Conservation (phyloP, 163 green algal genomes). For the Chloroidium sp. region DNA sequence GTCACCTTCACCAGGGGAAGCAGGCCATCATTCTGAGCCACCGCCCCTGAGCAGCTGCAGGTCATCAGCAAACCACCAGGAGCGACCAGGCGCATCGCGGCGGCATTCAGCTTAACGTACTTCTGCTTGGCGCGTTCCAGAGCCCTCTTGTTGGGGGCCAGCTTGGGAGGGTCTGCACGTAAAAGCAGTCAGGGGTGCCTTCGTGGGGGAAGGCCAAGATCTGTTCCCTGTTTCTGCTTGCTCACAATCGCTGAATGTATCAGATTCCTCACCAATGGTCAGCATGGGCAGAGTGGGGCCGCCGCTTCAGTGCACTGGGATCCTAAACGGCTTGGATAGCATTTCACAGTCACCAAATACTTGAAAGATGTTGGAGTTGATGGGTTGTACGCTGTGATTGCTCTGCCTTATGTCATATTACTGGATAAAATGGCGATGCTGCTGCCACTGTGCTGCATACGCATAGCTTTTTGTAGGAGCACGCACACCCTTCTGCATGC, state of each 20-base stretch:
- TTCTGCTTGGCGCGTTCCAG: neutral
- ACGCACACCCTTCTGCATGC: too few relatives aligned
- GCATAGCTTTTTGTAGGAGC: too few relatives aligned
- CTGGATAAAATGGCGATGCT: too few relatives aligned
- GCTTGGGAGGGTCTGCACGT: slow-evolving; percentile 90
- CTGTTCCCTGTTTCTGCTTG: neutral
- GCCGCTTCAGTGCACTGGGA: too few relatives aligned
- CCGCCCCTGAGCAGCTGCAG: slow-evolving; percentile 82
- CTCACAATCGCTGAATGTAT: neutral
- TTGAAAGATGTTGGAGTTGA: too few relatives aligned
- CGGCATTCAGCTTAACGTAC: neutral
- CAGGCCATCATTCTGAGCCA: slow-evolving; percentile 65
- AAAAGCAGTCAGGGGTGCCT: slow-evolving; percentile 68
- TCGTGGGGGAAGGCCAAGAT: neutral
- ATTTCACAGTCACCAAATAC: too few relatives aligned
- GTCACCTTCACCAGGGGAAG: slow-evolving; percentile 40
- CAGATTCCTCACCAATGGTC: neutral
- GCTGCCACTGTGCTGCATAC: too few relatives aligned
- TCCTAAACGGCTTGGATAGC: too few relatives aligned
- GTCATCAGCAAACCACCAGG: slow-evolving; percentile 85
- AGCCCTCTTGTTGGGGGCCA: slow-evolving; percentile 62
- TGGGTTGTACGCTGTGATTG: too few relatives aligned
- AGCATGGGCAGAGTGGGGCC: neutral
- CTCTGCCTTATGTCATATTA: too few relatives aligned
- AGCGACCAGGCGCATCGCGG: slow-evolving; percentile 63